phyloP scores from a whole-genome alignment of 2,329 filamentous ascomycete genomes.

The Talaromyces sp. region DNA sequence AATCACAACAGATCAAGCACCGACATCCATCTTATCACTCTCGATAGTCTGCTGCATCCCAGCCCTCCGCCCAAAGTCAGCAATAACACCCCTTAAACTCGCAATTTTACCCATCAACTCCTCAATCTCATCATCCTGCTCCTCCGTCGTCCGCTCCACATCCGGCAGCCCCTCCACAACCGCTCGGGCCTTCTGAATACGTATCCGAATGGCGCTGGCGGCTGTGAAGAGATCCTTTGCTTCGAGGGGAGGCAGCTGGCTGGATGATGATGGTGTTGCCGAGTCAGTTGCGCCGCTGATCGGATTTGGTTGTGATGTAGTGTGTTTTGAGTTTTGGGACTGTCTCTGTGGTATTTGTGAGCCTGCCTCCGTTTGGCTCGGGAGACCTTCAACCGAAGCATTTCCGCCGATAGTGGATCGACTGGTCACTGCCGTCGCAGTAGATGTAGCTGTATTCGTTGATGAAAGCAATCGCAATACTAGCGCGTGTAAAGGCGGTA shows the following conservation, averaged over 20 bases:
- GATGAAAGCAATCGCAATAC: constrained; percentile 64
- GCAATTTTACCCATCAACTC: constrained; percentile 40
- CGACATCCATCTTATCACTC: constrained; percentile 26
- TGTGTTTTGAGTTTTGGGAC: constrained; percentile 17
- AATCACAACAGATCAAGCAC: constrained; percentile 1
- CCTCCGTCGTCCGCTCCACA: constrained; percentile 40
- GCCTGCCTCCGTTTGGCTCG: not conserved
- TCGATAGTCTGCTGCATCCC: not conserved
- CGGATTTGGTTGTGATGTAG: constrained; percentile 21
- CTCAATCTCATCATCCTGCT: constrained; percentile 44
- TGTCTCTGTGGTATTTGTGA: constrained; percentile 33
- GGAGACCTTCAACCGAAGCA: not conserved
- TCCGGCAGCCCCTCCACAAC: constrained; percentile 44
- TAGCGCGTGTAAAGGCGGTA: constrained; percentile 75
- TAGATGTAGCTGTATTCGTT: not conserved
- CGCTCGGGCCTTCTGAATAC: constrained; percentile 70
- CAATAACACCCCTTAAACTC: constrained; percentile 39
- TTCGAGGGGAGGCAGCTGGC: constrained; percentile 51
- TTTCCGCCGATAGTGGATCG: not conserved
- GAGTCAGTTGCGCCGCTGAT: constrained; percentile 25
- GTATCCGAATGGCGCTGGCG: constrained; percentile 74
- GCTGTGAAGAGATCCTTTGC: constrained; percentile 76
- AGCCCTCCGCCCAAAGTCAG: constrained; percentile 37
- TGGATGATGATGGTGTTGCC: constrained; percentile 22
- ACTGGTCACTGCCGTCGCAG: not conserved